Base-by-base conservation (phyloP, 768 basidiomycete genomes). In the Porpolomopsis calyptriformis region DNA sequence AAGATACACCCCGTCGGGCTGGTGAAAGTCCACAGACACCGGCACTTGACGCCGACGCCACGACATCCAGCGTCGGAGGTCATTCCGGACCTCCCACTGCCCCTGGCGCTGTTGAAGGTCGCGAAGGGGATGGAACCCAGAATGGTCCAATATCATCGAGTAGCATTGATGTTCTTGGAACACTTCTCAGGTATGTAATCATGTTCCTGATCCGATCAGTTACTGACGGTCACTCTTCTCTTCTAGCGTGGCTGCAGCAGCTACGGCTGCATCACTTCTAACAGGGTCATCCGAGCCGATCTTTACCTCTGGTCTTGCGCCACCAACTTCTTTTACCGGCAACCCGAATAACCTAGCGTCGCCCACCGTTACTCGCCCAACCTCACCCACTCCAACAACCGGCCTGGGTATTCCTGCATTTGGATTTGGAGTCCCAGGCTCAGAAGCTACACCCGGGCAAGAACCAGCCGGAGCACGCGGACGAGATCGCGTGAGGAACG, bases 181-280 rank as follows among this genome's bases (percentile, higher is more conserved):
- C 85, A n/a, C 61, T 89, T 12, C 67, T 89, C 25, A 88, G 85
- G 85, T 85, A 55, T 40, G 73, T 64, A 2, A 24, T 34, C 25
- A 20, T 40, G 36, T 33, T 16, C 33, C 25, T 43, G 45, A 26
- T 40, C 46, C 41, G 40, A 16, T 49, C 46, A 39, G 24, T 42
- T 9, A 29, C 23, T 25, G 35, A 19, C 39, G 34, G 43, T 33
- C 33, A 24, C 41, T 45, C 6, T 40, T 8, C 4, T 34, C 14
- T 16, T 58, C 40, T 51, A 85, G 88, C 54, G 88, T 90, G 25
- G 88, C 88, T 3, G 86, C 88, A n/a, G 85, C 88, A 8, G 88
- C 88, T n/a, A 89, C 87, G 1, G 87, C 88, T 1, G 85, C 85
- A 6, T 90, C 88, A 2, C 71, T 87, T 23, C 70, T 86, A n/a